A percentile compares a stretch with the other conserved stretches of the same genome.
Conservation (phyloP, 371 early-diverging fungal species). For the Apophysomyces variabilis region DNA sequence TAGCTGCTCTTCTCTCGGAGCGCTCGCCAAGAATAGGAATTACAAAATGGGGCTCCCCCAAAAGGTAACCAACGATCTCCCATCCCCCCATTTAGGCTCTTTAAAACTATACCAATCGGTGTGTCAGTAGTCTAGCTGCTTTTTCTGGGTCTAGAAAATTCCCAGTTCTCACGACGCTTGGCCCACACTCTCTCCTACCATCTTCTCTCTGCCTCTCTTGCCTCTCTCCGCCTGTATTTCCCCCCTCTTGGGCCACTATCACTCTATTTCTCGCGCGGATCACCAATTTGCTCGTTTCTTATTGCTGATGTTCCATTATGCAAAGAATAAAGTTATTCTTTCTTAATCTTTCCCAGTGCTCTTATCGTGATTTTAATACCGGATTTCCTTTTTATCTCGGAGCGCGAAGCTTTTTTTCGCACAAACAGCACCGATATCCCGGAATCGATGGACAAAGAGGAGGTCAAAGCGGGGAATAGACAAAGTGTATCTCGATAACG, state of each 20-base stretch:
- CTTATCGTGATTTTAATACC: neutral
- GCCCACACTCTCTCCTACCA: no score
- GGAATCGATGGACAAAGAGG: no score
- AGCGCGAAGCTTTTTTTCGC: no score
- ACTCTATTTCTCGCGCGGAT: neutral
- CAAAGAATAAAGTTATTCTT: neutral
- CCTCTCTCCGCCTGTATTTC: no score
- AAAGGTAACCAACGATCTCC: neutral
- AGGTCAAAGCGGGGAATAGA: no score
- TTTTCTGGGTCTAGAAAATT: neutral
- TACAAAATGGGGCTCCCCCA: slow-evolving; percentile 1
- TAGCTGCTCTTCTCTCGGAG: neutral
- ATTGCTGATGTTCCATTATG: slow-evolving; percentile 8
- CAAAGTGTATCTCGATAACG: no score
- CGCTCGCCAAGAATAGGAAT: slow-evolving; percentile 5
- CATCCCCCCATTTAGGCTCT: neutral
- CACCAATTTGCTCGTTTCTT: neutral
- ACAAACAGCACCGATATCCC: no score
- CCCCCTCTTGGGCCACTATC: no score
- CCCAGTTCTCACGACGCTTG: neutral
- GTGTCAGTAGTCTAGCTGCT: neutral
- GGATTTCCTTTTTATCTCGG: neutral
- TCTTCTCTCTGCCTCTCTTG: no score
- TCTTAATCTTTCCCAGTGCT: neutral
- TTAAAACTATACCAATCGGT: slow-evolving; percentile 1